Evolutionary conservation across 2,329 filamentous ascomycete genomes (phyloP).

Genomic region (Pseudogymnoascus sp.): DNA sequence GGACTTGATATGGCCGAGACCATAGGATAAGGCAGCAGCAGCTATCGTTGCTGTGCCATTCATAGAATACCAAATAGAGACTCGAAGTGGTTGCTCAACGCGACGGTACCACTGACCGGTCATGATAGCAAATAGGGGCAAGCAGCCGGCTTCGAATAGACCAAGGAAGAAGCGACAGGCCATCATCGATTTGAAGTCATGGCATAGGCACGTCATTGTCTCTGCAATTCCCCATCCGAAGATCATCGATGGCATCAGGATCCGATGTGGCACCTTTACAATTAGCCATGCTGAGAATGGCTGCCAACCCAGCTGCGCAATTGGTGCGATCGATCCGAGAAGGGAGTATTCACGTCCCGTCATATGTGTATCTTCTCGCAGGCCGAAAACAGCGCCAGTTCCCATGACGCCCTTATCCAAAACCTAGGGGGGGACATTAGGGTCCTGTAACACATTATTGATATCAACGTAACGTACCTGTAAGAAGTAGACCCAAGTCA

Average conservation of each 20-base stretch:
- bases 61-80: conserved; percentile 54
- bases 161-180: conserved; percentile 36
- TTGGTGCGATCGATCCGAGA: conserved; percentile 54
- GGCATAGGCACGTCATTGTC: conserved; percentile 26
- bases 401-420: conserved; percentile 8
- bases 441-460: not conserved
- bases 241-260: conserved; percentile 45
- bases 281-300: conserved; percentile 46
- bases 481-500: conserved; percentile 51
- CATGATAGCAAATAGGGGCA: conserved; percentile 46
- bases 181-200: conserved; percentile 32
- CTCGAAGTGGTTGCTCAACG: conserved; percentile 50
- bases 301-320: conserved; percentile 54
- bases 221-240: conserved; percentile 47
- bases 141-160: conserved; percentile 24
- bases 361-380: conserved; percentile 40
- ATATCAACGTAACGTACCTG: conserved; percentile 41
- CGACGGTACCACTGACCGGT: conserved; percentile 57
- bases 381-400: conserved; percentile 41
- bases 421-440: conserved; percentile 22
- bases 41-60: conserved; percentile 52
- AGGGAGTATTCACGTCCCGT: conserved; percentile 47
- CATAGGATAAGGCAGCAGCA: conserved; percentile 36
- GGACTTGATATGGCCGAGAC: conserved; percentile 50
- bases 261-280: conserved; percentile 47